Evolutionary conservation across 495 filamentous ascomycete genomes (phyloP), one percentile per base, ranked within the genome.

Genomic region (Neurospora sp.): DNA sequence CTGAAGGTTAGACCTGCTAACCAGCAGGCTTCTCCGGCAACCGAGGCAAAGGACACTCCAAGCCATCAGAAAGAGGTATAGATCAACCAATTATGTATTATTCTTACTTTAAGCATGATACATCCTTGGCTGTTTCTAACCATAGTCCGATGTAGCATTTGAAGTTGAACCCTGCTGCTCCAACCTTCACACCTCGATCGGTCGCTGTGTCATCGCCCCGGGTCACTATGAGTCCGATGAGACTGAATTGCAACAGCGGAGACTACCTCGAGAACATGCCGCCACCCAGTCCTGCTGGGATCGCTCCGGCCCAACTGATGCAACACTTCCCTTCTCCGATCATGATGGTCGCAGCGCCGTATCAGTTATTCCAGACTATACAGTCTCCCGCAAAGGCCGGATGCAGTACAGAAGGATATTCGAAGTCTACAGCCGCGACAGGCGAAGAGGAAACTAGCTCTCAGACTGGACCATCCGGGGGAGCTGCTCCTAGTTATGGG

Each of bases 151-250:
- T 69, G n/a, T 78, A 87, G 85, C 80, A 78, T 73, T 87, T 84
- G 73, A 84, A 76, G 70, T 77, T 88, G 74, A 88, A 88, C 78
- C 87, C 88, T 16, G 83, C 81, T 71, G 88, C 88, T 61, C 85
- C 86, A 68, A 82, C 84, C 48, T 89, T 89, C 72, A 85, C 87
- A 12, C 87, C 88, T 53, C 79, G 83, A 70, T 80, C 81, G n/a
- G 44, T 77, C 35, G 70, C 74, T 35, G 71, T 12, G 48, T 69
- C 39, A 27, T 69, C 35, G 16, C 59, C 18, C n/a, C 68, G 48
- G 44, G 20, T 20, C 20, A 20, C 69, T 39, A 18, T 72, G 20
- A 77, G 73, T 46, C 73, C 75, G 8, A 66, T 46, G 39, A 41
- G 77, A 39, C 35, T 75, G 22, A 73, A 72, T 20, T 73, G 61